Percentiles rank a stretch among this genome's conserved stretches.
Conservation (phyloP, 805 yeast species). For the Saturnispora quitensis region DNA sequence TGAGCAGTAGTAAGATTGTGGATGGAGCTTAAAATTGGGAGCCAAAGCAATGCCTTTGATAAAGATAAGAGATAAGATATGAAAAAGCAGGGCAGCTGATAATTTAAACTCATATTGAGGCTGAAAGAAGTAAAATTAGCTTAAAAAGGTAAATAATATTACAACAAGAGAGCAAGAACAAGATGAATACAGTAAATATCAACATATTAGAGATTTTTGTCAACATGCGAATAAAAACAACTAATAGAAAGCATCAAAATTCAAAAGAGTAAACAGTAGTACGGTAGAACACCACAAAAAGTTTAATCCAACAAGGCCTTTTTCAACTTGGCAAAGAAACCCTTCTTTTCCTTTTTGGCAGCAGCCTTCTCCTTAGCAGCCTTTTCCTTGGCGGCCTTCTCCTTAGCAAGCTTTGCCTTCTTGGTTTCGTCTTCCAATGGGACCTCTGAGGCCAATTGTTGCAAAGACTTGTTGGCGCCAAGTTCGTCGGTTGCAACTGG, state of each 20-base stretch:
- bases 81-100: neutral
- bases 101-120: too few species aligned
- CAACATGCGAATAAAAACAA: neutral
- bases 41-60: neutral
- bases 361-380: neutral
- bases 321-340: constrained; percentile 6
- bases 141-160: neutral
- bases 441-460: neutral
- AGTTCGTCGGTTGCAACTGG: neutral
- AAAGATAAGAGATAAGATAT: neutral
- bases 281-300: neutral
- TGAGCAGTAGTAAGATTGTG: neutral
- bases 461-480: neutral
- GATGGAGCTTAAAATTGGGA: neutral
- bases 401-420: neutral
- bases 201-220: neutral
- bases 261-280: neutral
- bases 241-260: neutral
- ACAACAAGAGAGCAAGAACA: neutral
- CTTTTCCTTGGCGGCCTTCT: neutral
- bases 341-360: constrained; percentile 7
- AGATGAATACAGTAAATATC: neutral
- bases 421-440: neutral
- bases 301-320: constrained; percentile 4
- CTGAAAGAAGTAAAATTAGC: neutral